These are phyloP conservation scores for Calonectria fujianensis DNA, from an alignment of 2,329 filamentous ascomycete genomes.

Conservation along the genomic window DNA sequence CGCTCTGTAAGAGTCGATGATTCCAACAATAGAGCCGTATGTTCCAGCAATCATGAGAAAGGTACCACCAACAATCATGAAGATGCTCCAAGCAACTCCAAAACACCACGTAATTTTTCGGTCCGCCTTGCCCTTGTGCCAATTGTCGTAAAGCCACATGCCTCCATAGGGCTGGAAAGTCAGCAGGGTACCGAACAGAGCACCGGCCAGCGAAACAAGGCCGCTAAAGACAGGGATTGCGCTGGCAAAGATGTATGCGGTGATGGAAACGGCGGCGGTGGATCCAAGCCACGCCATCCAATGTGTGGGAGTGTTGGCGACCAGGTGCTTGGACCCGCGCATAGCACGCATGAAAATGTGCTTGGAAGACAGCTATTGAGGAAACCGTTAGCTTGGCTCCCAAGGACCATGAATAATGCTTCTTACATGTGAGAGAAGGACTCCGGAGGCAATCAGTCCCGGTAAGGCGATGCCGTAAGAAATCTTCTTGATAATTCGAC, in stretches of 20 bases:
- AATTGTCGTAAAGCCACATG: constrained; percentile 68
- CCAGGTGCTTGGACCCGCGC: constrained; percentile 54
- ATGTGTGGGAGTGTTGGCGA: constrained; percentile 50
- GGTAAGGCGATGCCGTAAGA: constrained; percentile 62
- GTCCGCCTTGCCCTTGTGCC: constrained; percentile 43
- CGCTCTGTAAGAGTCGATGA: constrained; percentile 13
- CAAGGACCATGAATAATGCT: too few relatives aligned
- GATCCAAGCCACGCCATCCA: constrained; percentile 56
- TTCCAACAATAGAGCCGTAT: constrained; percentile 32
- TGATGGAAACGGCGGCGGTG: constrained; percentile 45
- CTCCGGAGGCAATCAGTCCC: constrained; percentile 51
- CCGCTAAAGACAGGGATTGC: constrained; percentile 20
- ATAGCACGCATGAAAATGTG: constrained; percentile 55
- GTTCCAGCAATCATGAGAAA: constrained; percentile 32
- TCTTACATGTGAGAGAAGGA: constrained; percentile 52
- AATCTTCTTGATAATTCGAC: constrained; percentile 63
- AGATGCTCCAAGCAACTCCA: constrained; percentile 28
- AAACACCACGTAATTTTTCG: background rate
- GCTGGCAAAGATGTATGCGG: constrained; percentile 51
- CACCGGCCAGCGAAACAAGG: constrained; percentile 54
- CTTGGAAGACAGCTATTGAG: constrained; percentile 42
- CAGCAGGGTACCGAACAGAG: constrained; percentile 53
- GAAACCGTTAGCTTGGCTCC: background rate
- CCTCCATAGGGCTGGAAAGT: constrained; percentile 57
- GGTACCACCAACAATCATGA: constrained; percentile 19